Conservation (phyloP, 164 flowering plant species). For the Houttuynia cordata region DNA sequence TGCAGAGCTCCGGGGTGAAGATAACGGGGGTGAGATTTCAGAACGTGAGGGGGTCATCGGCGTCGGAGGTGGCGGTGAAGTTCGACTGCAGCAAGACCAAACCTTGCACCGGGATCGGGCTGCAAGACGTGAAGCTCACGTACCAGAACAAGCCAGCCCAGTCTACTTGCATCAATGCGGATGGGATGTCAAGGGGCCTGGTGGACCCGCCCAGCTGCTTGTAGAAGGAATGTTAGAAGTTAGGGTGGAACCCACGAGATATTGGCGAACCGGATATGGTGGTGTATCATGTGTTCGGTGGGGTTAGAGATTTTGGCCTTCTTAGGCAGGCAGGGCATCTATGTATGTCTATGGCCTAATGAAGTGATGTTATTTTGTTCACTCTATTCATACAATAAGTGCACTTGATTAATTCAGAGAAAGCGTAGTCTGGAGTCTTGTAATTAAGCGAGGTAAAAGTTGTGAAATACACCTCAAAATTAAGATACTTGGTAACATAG, state of each 20-base stretch:
- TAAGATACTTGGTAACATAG: too few species aligned
- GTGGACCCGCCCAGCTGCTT: conserved; percentile 10
- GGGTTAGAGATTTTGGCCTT: not conserved
- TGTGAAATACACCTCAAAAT: too few species aligned
- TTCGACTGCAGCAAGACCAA: conserved; percentile 35
- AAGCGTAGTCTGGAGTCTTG: too few species aligned
- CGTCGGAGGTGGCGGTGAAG: conserved; percentile 35
- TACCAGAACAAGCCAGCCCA: conserved; percentile 16
- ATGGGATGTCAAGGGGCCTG: conserved; percentile 9
- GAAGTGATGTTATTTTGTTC: not conserved
- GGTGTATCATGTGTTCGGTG: not conserved
- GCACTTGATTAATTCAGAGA: not conserved
- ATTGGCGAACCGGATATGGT: not conserved
- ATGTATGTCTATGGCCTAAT: not conserved
- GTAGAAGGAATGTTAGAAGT: not conserved
- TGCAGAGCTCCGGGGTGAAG: conserved; percentile 30
- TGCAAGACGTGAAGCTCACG: conserved; percentile 33
- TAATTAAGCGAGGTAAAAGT: too few species aligned
- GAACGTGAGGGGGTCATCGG: conserved; percentile 41
- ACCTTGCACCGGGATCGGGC: conserved; percentile 30
- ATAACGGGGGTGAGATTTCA: conserved; percentile 28
- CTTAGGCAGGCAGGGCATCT: not conserved
- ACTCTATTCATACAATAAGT: too few species aligned
- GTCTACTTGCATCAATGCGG: conserved; percentile 18
- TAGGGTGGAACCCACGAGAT: not conserved